These are phyloP conservation scores for Neurospora discreta DNA, from an alignment of 495 filamentous ascomycete species.

Conservation along the genomic window DNA sequence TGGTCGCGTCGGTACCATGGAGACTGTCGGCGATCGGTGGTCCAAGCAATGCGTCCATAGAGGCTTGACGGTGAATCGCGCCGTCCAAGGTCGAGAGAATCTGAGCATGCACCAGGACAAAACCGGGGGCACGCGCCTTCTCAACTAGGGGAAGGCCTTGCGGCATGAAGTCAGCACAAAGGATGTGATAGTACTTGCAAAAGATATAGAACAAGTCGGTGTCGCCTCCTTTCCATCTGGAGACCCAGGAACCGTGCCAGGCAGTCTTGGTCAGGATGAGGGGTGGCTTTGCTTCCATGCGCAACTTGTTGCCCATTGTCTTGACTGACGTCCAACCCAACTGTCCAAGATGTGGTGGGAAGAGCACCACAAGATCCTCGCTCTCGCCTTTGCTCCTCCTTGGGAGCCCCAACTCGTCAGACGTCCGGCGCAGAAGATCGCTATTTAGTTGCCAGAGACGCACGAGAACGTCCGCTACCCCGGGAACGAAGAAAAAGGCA, in stretches of 20 bases:
- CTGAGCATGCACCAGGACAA: conserved; percentile 78
- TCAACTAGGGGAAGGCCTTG: conserved; percentile 45
- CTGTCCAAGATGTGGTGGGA: conserved; percentile 59
- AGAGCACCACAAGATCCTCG: conserved; percentile 55
- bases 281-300: conserved; percentile 54
- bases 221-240: conserved; percentile 80
- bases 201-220: conserved; percentile 93
- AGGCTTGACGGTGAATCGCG: conserved; percentile 65
- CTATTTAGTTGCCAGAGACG: conserved; percentile 67
- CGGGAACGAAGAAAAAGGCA: conserved; percentile 91
- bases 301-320: conserved; percentile 52
- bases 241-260: conserved; percentile 81
- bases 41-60: conserved; percentile 39
- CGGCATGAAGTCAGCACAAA: conserved; percentile 72
- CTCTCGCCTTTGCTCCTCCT: conserved; percentile 33
- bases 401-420: conserved; percentile 50
- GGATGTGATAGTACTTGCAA: conserved; percentile 77
- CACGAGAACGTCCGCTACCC: conserved; percentile 76
- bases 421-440: conserved; percentile 55
- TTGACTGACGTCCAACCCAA: conserved; percentile 62
- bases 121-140: conserved; percentile 64
- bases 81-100: conserved; percentile 71
- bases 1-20: conserved; percentile 57
- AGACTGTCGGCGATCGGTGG: conserved; percentile 69
- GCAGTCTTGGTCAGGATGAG: conserved; percentile 59